Conservation (phyloP, 352 stramenopile species). For the Aphanomyces stellatus region DNA sequence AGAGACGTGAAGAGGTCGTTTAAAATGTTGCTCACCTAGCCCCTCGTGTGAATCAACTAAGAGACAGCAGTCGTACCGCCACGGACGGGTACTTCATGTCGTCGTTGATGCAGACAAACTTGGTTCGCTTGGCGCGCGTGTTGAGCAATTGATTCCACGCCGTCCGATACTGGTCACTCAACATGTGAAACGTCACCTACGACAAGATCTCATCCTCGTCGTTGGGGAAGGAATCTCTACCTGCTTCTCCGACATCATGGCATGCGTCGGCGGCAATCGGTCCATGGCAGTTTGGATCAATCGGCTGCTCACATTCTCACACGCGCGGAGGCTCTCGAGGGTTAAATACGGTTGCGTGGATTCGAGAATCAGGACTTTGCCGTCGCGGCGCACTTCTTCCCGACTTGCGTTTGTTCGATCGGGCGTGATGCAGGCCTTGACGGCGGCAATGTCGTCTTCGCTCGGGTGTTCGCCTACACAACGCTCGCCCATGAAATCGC, state of each 20-base stretch:
- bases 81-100: conserved; percentile 88
- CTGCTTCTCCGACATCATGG: conserved; percentile 66
- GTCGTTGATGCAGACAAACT: conserved; percentile 97
- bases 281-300: conserved; percentile 50
- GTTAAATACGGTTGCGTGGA: conserved; percentile 67
- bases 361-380: conserved; percentile 55
- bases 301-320: conserved; percentile 34
- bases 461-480: conserved; percentile 44
- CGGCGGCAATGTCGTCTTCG: conserved; percentile 53
- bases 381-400: conserved; percentile 44
- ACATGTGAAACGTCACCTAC: conserved; percentile 92
- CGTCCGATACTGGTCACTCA: conserved; percentile 86
- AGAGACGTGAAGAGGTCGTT: conserved; percentile 90
- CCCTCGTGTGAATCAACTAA: neutral
- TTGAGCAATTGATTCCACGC: conserved; percentile 89
- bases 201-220: neutral
- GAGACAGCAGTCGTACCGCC: conserved; percentile 14
- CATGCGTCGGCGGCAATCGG: conserved; percentile 40
- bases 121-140: conserved; percentile 83
- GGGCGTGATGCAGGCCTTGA: conserved; percentile 58
- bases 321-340: conserved; percentile 46
- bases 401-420: conserved; percentile 46
- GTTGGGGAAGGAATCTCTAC: neutral
- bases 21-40: conserved; percentile 64
- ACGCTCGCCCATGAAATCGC: too few species aligned